phyloP scores from a whole-genome alignment of 306 rosid genomes.

The Boehmeria nivea region DNA sequence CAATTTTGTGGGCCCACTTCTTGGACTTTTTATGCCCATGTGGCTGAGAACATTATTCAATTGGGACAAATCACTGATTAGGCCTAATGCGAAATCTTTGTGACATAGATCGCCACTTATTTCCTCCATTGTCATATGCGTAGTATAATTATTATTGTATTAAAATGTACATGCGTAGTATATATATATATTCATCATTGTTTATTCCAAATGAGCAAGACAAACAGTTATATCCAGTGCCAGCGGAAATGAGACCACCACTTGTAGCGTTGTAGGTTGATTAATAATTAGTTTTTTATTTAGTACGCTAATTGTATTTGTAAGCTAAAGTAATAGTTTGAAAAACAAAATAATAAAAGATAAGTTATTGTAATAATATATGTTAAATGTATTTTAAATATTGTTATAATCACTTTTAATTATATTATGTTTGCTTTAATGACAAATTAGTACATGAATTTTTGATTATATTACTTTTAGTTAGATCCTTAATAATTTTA shows the following conservation, averaged over 20 bases:
- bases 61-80: background rate
- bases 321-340: no score
- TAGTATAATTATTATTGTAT: background rate
- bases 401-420: no score
- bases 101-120: background rate
- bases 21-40: background rate
- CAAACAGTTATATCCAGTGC: background rate
- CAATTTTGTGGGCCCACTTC: conserved; percentile 16
- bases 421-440: no score
- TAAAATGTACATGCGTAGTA: background rate
- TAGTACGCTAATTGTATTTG: no score
- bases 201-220: background rate
- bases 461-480: no score
- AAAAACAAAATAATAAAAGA: no score
- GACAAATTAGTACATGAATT: no score
- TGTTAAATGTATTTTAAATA: no score
- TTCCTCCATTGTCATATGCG: background rate
- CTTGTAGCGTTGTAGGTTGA: background rate
- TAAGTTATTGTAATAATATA: no score
- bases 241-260: background rate
- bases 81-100: conserved; percentile 4
- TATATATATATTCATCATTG: background rate
- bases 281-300: background rate
- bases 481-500: no score
- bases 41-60: conserved; percentile 7